Evolutionary conservation across 164 flowering plant species (phyloP).

Genomic region (Malania oleifera): DNA sequence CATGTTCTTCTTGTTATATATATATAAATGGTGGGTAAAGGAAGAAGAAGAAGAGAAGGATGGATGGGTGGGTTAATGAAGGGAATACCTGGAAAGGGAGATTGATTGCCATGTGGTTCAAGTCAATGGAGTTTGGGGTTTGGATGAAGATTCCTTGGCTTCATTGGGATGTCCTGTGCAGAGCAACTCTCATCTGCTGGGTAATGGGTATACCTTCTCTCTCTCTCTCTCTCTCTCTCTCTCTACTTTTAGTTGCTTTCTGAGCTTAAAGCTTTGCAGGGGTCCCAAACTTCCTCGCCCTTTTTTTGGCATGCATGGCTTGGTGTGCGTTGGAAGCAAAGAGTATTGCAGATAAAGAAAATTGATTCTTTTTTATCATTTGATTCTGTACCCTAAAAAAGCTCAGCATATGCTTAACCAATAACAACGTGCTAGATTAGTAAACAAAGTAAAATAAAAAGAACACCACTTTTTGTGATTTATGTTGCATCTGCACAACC

Average conservation of each 20-base stretch:
- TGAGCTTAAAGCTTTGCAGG: neutral
- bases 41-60: conserved; percentile 3
- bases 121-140: conserved; percentile 30
- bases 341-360: too few relatives aligned
- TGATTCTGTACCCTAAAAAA: too few relatives aligned
- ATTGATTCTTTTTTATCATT: too few relatives aligned
- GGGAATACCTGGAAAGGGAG: conserved; percentile 31
- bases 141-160: conserved; percentile 32
- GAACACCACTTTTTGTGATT: too few relatives aligned
- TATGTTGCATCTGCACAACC: too few relatives aligned
- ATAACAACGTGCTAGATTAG: too few relatives aligned
- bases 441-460: too few relatives aligned
- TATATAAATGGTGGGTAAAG: conserved; percentile 20
- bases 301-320: too few relatives aligned
- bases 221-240: neutral
- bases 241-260: neutral
- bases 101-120: conserved; percentile 54
- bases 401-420: too few relatives aligned
- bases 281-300: conserved; percentile 14
- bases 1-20: too few relatives aligned
- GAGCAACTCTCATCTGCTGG: conserved; percentile 15
- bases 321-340: conserved; percentile 18
- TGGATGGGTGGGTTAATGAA: neutral
- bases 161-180: conserved; percentile 28
- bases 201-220: conserved; percentile 16